A percentile compares a stretch with the other conserved stretches of the same genome.
Conservation (phyloP, 495 filamentous ascomycete species). For the Aspergillus olivimuriae region DNA sequence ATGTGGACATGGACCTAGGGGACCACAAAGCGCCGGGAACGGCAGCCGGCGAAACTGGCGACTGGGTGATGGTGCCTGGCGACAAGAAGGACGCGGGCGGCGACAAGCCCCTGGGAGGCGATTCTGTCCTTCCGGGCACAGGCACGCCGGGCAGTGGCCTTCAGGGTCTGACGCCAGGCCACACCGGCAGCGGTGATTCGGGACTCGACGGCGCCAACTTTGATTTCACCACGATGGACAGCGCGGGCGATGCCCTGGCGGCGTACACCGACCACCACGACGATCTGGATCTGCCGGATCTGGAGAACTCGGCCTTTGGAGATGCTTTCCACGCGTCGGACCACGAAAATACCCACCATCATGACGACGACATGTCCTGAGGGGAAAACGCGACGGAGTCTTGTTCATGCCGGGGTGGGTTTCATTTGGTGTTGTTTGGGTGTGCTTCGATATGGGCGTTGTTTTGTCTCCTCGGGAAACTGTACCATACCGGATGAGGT, state of each 20-base stretch:
- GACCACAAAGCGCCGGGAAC: conserved; percentile 23
- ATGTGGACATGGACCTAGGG: conserved; percentile 42
- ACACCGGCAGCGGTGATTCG: conserved; percentile 21
- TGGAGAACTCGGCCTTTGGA: conserved; percentile 56
- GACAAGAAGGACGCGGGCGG: conserved; percentile 13
- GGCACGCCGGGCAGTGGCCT: conserved; percentile 22
- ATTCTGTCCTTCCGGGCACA: conserved; percentile 14
- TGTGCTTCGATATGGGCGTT: conserved; percentile 8
- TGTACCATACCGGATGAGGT: too few species aligned
- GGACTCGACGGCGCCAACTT: conserved; percentile 42
- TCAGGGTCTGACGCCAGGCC: conserved; percentile 21
- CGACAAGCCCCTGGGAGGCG: too few species aligned
- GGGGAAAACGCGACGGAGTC: conserved; percentile 1
- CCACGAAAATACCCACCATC: conserved; percentile 40
- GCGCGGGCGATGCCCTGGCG: conserved; percentile 56
- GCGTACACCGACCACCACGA: conserved; percentile 51
- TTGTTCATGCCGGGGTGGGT: conserved; percentile 9
- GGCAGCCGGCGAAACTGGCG: conserved; percentile 38
- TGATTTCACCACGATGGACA: conserved; percentile 53
- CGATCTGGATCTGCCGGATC: conserved; percentile 42
- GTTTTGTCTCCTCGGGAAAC: conserved; percentile 5
- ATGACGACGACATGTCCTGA: conserved; percentile 40
- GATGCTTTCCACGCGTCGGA: conserved; percentile 58
- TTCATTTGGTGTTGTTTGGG: conserved; percentile 14
- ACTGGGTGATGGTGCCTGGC: conserved; percentile 52